Percentiles rank a stretch among this genome's conserved stretches.
Evolutionary conservation across 495 filamentous ascomycete species (phyloP).

Genomic region (Astrocystis sublimbata): DNA sequence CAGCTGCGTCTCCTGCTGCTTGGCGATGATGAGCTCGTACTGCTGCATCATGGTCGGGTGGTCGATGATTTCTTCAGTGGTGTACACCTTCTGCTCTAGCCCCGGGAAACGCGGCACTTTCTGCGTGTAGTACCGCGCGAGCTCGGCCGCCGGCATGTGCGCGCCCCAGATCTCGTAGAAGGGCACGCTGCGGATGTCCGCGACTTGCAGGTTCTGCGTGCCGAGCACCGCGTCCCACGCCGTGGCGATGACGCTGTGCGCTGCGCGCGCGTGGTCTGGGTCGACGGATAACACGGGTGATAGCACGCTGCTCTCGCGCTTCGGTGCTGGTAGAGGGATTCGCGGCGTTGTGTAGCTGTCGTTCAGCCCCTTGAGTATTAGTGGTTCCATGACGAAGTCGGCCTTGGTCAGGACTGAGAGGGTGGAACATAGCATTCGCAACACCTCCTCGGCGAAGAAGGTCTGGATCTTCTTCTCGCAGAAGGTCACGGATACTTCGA

Average conservation of each 20-base stretch:
- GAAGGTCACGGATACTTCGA: conserved; percentile 45
- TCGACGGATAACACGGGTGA: conserved; percentile 22
- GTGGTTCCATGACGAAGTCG: conserved; percentile 41
- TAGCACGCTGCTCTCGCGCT: conserved; percentile 20
- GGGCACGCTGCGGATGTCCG: conserved; percentile 47
- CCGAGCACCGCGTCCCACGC: conserved; percentile 46
- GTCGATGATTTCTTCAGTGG: conserved; percentile 50
- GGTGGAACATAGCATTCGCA: conserved; percentile 44
- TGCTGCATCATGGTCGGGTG: conserved; percentile 51
- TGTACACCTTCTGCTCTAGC: conserved; percentile 27
- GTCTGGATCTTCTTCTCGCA: conserved; percentile 41
- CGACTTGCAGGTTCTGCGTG: conserved; percentile 40
- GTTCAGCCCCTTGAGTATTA: conserved; percentile 38
- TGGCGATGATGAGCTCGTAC: conserved; percentile 48
- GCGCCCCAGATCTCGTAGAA: conserved; percentile 54
- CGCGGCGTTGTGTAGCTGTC: conserved; percentile 36
- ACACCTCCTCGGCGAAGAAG: conserved; percentile 41
- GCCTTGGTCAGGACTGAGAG: conserved; percentile 43
- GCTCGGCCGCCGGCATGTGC: conserved; percentile 46
- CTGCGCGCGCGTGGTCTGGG: conserved; percentile 29
- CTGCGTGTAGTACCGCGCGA: conserved; percentile 44
- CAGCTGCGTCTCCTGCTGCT: conserved; percentile 32
- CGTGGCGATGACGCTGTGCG: conserved; percentile 39
- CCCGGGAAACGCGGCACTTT: conserved; percentile 33
- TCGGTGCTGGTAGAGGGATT: conserved; percentile 38